Percentiles rank a stretch among this genome's conserved stretches.
Evolutionary conservation across 2,329 filamentous ascomycete species (phyloP).

Genomic region (Penicillium oxalicum): DNA sequence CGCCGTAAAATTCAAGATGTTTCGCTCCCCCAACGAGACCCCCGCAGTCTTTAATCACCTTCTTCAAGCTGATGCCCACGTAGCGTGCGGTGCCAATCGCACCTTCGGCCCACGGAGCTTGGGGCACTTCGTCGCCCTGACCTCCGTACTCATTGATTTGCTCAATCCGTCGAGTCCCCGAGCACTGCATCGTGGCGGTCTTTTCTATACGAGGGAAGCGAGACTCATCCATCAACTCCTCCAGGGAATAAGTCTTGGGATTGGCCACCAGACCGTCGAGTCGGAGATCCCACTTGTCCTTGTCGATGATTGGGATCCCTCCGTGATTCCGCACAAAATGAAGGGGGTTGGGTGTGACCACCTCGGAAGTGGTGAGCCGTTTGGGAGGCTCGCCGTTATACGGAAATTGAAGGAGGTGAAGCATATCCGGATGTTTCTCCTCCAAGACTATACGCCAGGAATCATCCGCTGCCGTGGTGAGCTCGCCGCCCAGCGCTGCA

Average conservation of each 20-base stretch:
- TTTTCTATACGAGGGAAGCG: constrained; percentile 56
- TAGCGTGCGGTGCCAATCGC: constrained; percentile 62
- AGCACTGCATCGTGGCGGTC: constrained; percentile 60
- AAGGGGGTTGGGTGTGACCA: constrained; percentile 56
- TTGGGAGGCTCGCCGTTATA: constrained; percentile 61
- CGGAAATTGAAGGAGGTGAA: constrained; percentile 57
- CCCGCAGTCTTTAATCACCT: constrained; percentile 64
- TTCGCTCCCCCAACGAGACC: constrained; percentile 51
- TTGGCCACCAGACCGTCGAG: constrained; percentile 58
- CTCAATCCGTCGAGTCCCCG: constrained; percentile 62
- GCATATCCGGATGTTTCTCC: constrained; percentile 57
- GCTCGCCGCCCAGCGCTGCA: constrained; percentile 45
- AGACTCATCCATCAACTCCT: constrained; percentile 55
- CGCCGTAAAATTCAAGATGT: constrained; percentile 64
- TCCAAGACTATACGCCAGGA: constrained; percentile 52
- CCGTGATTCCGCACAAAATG: constrained; percentile 69
- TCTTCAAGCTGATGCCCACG: constrained; percentile 60
- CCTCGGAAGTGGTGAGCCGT: constrained; percentile 49
- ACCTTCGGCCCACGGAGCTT: constrained; percentile 55
- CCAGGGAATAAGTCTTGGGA: constrained; percentile 52
- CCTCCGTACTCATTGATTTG: constrained; percentile 62
- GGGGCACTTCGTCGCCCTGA: constrained; percentile 57
- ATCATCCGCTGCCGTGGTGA: constrained; percentile 49
- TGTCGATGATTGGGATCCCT: constrained; percentile 61
- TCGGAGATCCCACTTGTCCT: constrained; percentile 48